A percentile compares a stretch with the other conserved stretches of the same genome.
Conservation (phyloP, 176 grass and related monocot species). For the Carex parvula region DNA sequence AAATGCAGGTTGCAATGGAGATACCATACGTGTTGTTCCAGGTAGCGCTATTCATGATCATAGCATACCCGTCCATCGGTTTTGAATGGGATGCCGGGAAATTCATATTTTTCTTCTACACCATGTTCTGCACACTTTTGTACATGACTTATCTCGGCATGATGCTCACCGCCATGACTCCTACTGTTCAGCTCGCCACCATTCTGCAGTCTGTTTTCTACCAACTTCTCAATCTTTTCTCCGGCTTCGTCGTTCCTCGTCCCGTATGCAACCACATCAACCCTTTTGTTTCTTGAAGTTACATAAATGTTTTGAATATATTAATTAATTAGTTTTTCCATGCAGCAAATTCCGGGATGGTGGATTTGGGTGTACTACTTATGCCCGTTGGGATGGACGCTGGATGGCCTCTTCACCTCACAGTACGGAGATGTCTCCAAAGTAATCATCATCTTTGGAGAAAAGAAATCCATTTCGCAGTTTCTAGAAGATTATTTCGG, state of each 20-base stretch:
- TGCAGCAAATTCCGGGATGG: slow-evolving; percentile 86
- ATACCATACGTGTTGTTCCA: slow-evolving; percentile 53
- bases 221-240: slow-evolving; percentile 48
- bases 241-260: slow-evolving; percentile 52
- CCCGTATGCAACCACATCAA: slow-evolving; percentile 41
- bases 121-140: slow-evolving; percentile 55
- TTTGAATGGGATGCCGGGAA: slow-evolving; percentile 51
- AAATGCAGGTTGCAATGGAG: slow-evolving; percentile 56
- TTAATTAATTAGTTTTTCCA: slow-evolving; percentile 8
- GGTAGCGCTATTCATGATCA: slow-evolving; percentile 37
- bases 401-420: slow-evolving; percentile 60
- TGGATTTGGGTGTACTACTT: slow-evolving; percentile 80
- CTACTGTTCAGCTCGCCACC: slow-evolving; percentile 49
- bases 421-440: slow-evolving; percentile 50
- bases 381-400: slow-evolving; percentile 47
- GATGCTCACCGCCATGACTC: slow-evolving; percentile 55
- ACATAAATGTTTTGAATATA: not conserved
- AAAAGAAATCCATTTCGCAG: slow-evolving; percentile 39
- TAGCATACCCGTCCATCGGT: slow-evolving; percentile 69
- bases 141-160: slow-evolving; percentile 72
- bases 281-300: not conserved
- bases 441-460: slow-evolving; percentile 37
- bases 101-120: slow-evolving; percentile 62
- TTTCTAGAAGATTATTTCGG: slow-evolving; percentile 67
- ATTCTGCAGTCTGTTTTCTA: slow-evolving; percentile 63